These are phyloP conservation scores for Clarireedia monteithiana DNA, from an alignment of 2,329 filamentous ascomycete species.

Conservation along the genomic window DNA sequence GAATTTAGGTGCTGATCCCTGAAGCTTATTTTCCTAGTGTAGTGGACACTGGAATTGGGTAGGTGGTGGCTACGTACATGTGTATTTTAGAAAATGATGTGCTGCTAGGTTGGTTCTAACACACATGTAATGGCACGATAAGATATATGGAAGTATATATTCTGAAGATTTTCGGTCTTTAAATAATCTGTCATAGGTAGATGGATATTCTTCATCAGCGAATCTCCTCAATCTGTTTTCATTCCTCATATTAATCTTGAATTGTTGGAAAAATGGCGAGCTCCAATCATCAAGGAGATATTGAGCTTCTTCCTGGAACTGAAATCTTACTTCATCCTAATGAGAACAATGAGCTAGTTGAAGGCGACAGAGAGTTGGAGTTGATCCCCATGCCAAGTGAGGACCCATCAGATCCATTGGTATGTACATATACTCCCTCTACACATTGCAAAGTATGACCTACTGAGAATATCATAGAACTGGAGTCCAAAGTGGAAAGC, in stretches of 20 bases:
- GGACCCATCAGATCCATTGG: conserved; percentile 11
- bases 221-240: too few species aligned
- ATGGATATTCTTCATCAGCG: too few species aligned
- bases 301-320: conserved; percentile 14
- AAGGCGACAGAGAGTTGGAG: conserved; percentile 1
- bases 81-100: too few species aligned
- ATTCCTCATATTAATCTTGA: background rate
- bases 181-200: too few species aligned
- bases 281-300: background rate
- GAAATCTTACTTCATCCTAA: conserved; percentile 11
- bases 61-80: too few species aligned
- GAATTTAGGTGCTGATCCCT: too few species aligned
- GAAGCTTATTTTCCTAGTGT: too few species aligned
- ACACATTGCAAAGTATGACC: conserved; percentile 3
- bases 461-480: conserved; percentile 30
- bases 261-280: background rate
- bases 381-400: conserved; percentile 13
- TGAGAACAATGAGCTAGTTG: background rate
- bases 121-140: too few species aligned
- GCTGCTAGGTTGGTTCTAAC: too few species aligned
- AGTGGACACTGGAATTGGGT: too few species aligned
- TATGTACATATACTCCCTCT: background rate
- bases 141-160: too few species aligned
- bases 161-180: too few species aligned
- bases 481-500: background rate